phyloP scores from a whole-genome alignment of 2,329 filamentous ascomycete genomes.

The Kalaharituber pfeilii region DNA sequence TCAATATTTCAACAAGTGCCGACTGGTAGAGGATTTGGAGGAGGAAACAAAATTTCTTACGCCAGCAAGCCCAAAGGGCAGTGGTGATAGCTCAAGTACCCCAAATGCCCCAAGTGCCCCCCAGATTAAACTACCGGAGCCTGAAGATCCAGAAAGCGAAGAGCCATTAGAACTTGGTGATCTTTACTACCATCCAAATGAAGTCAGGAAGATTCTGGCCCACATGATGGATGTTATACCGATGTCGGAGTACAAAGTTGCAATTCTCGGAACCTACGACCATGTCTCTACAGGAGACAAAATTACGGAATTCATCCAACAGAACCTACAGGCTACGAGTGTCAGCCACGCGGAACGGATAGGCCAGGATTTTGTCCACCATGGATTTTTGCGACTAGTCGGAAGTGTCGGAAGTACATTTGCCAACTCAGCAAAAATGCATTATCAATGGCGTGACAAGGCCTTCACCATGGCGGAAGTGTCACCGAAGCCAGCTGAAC shows the following conservation, averaged over 20 bases:
- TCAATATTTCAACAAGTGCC: conserved; percentile 97
- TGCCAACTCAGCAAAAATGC: conserved; percentile 92
- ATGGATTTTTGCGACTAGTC: conserved; percentile 74
- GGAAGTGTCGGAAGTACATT: conserved; percentile 92
- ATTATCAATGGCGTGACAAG: conserved; percentile 91
- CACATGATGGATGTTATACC: conserved; percentile 79
- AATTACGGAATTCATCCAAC: conserved; percentile 89
- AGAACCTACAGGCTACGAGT: conserved; percentile 64
- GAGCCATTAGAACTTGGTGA: conserved; percentile 83
- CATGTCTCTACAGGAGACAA: conserved; percentile 85
- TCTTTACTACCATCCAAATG: conserved; percentile 64
- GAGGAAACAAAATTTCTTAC: conserved; percentile 89
- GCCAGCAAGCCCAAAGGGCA: conserved; percentile 42
- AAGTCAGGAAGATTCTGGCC: conserved; percentile 74
- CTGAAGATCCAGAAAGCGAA: conserved; percentile 46
- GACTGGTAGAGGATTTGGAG: conserved; percentile 85
- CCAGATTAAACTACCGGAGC: conserved; percentile 72
- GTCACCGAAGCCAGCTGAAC: conserved; percentile 13
- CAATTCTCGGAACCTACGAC: conserved; percentile 83
- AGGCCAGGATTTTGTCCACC: conserved; percentile 74
- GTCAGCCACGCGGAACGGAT: conserved; percentile 86
- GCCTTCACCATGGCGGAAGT: conserved; percentile 67
- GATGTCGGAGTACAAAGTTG: conserved; percentile 80
- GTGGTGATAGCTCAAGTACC: conserved; percentile 34
- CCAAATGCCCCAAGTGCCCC: conserved; percentile 36